phyloP scores from a whole-genome alignment of 352 stramenopile genomes.

The Thalassiosira livingstoniorum region DNA sequence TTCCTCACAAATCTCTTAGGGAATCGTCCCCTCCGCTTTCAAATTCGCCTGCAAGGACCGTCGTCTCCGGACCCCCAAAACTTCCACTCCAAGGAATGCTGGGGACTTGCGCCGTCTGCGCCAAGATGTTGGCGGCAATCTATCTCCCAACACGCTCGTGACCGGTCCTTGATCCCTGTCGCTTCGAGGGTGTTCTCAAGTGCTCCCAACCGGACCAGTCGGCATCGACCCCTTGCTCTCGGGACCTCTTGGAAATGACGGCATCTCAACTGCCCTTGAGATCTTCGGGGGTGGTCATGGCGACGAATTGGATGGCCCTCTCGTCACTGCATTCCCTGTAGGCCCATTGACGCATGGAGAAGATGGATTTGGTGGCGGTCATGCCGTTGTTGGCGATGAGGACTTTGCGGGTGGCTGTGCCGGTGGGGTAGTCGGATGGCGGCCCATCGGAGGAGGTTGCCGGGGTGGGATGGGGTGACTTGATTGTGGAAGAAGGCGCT shows the following conservation, averaged over 20 bases:
- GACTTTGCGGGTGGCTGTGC: conserved; percentile 85
- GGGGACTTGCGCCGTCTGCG: conserved; percentile 98
- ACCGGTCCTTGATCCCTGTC: conserved; percentile 95
- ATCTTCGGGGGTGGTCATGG: conserved; percentile 99
- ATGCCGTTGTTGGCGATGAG: conserved; percentile 99
- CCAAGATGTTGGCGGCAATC: conserved; percentile 99
- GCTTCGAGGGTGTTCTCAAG: conserved; percentile 91
- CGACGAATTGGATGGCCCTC: conserved; percentile 95
- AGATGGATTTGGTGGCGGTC: conserved; percentile 98
- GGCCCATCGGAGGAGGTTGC: conserved; percentile 56
- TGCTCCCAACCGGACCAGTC: conserved; percentile 97
- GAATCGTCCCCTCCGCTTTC: conserved; percentile 91
- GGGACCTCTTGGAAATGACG: conserved; percentile 94
- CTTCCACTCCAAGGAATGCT: conserved; percentile 99
- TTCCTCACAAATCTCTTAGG: conserved; percentile 93
- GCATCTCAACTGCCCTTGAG: conserved; percentile 91
- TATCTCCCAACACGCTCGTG: conserved; percentile 99
- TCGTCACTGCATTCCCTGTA: conserved; percentile 89
- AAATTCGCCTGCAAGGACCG: conserved; percentile 93
- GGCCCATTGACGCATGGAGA: conserved; percentile 96
- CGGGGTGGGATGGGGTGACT: conserved; percentile 31
- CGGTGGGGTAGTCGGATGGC: conserved; percentile 63
- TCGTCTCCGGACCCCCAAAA: conserved; percentile 87
- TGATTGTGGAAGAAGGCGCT: conserved; percentile 55
- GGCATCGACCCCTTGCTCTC: conserved; percentile 86